Evolutionary conservation across 1,284 basidiomycete genomes (phyloP), one percentile per base, ranked within the genome.

Genomic region (Naganishia cerealis): DNA sequence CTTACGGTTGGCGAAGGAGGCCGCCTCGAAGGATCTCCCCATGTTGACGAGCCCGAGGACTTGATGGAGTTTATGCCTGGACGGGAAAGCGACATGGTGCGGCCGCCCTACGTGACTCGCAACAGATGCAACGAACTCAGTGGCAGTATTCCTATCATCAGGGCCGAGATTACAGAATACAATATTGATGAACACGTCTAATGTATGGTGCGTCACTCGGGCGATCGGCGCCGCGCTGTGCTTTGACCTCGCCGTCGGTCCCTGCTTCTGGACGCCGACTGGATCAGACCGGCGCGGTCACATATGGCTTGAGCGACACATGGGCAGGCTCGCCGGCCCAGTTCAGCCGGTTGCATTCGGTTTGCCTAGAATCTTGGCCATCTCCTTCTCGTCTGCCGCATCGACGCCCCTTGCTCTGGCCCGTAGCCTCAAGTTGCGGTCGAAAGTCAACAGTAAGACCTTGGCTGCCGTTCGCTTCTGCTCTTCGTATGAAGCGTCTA

Each of bases 401-500:
- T 78, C 75, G 40, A 82, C 73, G 2, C 80, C 81, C 43, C 75
- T 68, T 7, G 77, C 75, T 55, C 76, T 75, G 16, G 80, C 80
- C 65, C 78, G 77, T 57, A 83, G 71, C 43, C 83, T 76, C 67
- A 85, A 70, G 71, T 95, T 96, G 40, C 94, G 87, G 81, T 99
- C 95, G 71, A 95, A 86, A 73, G 89, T 95, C 55, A 98, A 84
- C 48, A 99, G 81, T 0, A 94, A 87, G 52, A 95, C 93, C 81
- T 92, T 93, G 43, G 88, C 86, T 42, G 88, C 86, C 65, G 79
- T 80, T 6, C 61, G 61, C 42, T 82, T 73, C 43, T 67, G 55
- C 29, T 62, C 71, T 54, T 66, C 67, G 29, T 40, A 63, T 59
- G 43, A 75, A 75, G 42, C 61, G 38, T 38, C 66, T 48, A 33